Conservation (phyloP, 495 filamentous ascomycete genomes). For the Zalerion maritima region DNA sequence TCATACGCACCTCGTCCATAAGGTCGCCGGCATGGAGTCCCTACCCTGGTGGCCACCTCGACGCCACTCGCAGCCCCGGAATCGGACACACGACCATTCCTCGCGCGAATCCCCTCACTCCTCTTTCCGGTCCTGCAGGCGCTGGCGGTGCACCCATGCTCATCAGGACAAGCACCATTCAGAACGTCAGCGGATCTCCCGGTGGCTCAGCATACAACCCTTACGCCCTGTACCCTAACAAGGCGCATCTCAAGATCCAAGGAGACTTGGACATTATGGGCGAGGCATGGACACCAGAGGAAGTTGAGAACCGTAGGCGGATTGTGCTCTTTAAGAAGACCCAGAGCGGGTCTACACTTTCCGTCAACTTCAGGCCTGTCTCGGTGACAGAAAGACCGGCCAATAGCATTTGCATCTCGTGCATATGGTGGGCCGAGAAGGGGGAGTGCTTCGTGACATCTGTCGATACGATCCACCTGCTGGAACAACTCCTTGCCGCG, state of each 20-base stretch:
- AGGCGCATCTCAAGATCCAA: conserved; percentile 69
- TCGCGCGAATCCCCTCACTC: conserved; percentile 27
- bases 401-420: conserved; percentile 75
- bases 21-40: conserved; percentile 34
- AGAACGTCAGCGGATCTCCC: conserved; percentile 34
- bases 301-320: conserved; percentile 58
- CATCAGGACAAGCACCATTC: conserved; percentile 72
- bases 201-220: conserved; percentile 50
- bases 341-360: conserved; percentile 62
- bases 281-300: conserved; percentile 63
- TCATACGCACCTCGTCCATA: conserved; percentile 25
- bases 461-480: conserved; percentile 85
- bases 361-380: conserved; percentile 56
- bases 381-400: conserved; percentile 52
- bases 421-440: conserved; percentile 87
- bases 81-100: conserved; percentile 17
- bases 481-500: conserved; percentile 69
- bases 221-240: conserved; percentile 71
- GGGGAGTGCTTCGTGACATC: conserved; percentile 83
- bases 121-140: conserved; percentile 16
- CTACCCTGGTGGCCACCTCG: conserved; percentile 25
- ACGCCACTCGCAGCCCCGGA: conserved; percentile 24
- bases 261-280: conserved; percentile 74
- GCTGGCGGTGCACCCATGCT: conserved; percentile 43
- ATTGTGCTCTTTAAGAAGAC: conserved; percentile 74